These are phyloP conservation scores for Prunus mongolica DNA, from an alignment of 306 rosid genomes.

Conservation along the genomic window DNA sequence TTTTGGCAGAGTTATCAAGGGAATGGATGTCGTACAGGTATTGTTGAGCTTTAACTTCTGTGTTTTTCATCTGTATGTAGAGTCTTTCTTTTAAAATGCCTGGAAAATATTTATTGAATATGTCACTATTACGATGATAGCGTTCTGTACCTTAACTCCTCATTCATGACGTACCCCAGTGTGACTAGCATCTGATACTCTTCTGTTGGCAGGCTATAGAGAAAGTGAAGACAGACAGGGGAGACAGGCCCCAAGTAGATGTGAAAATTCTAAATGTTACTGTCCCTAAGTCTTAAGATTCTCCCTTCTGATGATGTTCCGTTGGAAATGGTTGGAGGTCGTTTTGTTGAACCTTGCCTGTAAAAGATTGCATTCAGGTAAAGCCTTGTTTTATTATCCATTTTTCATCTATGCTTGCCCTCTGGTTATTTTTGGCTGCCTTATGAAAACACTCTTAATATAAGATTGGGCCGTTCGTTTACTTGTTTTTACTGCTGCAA, in stretches of 20 bases:
- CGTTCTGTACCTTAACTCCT: background rate
- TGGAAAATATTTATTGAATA: background rate
- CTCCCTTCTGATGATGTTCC: background rate
- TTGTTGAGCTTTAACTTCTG: conserved; percentile 11
- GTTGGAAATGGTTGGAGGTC: background rate
- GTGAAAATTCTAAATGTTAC: conserved; percentile 91
- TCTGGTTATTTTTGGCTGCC: background rate
- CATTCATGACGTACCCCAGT: background rate
- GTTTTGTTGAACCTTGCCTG: background rate
- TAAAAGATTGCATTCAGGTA: conserved; percentile 19
- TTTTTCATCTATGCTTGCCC: background rate
- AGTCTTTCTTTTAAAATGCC: background rate
- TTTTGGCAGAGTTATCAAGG: conserved; percentile 88
- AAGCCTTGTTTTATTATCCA: background rate
- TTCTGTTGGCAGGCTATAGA: conserved; percentile 65
- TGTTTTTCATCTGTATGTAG: conserved; percentile 6
- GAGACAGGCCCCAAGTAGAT: conserved; percentile 87
- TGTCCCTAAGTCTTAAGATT: conserved; percentile 78
- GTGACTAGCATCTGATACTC: background rate
- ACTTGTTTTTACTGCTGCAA: background rate
- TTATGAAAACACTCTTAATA: background rate
- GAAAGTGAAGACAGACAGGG: conserved; percentile 87
- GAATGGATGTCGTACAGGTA: conserved; percentile 99
- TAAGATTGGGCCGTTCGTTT: background rate
- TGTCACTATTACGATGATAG: background rate